These are phyloP conservation scores for Canavalia ensiformis DNA, from an alignment of 306 rosid genomes.

Conservation along the genomic window DNA sequence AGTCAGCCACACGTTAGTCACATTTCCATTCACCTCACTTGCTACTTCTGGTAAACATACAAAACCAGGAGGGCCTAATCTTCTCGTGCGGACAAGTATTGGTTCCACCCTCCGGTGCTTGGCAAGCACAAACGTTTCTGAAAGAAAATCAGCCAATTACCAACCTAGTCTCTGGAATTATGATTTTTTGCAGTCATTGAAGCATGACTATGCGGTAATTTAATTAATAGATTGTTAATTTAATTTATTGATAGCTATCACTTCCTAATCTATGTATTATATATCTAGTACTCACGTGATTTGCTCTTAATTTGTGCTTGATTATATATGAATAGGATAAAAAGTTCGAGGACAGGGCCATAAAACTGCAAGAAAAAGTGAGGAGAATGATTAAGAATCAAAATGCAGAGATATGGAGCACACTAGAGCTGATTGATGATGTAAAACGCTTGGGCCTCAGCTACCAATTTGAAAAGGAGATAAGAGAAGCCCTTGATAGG, in stretches of 20 bases:
- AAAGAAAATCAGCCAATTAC: slow-evolving; percentile 7
- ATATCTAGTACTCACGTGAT: not conserved
- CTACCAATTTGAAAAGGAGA: slow-evolving; percentile 55
- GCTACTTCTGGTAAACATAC: not conserved
- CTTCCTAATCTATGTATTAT: no score
- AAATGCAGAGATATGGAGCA: slow-evolving; percentile 7
- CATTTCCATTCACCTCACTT: not conserved
- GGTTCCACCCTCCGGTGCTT: not conserved
- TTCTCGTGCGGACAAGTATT: not conserved
- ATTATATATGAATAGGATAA: slow-evolving; percentile 38
- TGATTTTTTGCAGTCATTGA: not conserved
- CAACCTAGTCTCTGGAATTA: not conserved
- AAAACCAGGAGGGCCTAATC: not conserved
- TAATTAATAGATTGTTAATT: not conserved
- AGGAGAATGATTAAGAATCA: slow-evolving; percentile 52
- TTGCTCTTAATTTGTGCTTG: not conserved
- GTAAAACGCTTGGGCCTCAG: slow-evolving; percentile 56
- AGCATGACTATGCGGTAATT: not conserved
- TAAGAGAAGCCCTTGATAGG: slow-evolving; percentile 41
- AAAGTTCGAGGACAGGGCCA: not conserved
- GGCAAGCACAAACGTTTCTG: not conserved
- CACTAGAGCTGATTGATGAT: slow-evolving; percentile 51
- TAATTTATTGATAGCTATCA: no score
- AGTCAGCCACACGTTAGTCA: not conserved
- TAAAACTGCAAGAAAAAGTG: slow-evolving; percentile 48